Evolutionary conservation across 1,284 basidiomycete species (phyloP), one percentile per base, ranked within the genome.

Genomic region (Cystodermella granulosa): DNA sequence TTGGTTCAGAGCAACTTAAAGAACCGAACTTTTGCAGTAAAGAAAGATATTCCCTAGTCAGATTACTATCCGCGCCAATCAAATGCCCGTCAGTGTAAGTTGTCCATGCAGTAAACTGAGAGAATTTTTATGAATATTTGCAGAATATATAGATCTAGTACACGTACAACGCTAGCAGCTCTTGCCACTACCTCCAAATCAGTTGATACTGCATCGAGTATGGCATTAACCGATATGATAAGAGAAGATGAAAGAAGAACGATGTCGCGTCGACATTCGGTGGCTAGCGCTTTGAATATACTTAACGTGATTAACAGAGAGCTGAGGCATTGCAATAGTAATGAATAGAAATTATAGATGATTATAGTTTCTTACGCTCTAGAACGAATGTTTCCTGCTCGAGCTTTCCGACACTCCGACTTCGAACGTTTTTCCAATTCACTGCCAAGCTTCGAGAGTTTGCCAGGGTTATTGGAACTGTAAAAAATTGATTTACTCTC

Each of bases 141-240:
- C 20, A 41, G 16, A 31, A 11, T 14, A 37, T 18, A 14, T n/a
- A 37, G n/a, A n/a, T n/a, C n/a, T n/a, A n/a, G n/a, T n/a, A 20
- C 34, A 77, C 87, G 58, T 60, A 91, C 90, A 49, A 91, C 79
- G 58, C 79, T 86, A 7, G 91, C 90, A 5, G 88, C 83, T 55
- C 91, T 81, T 2, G 88, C 87, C 42, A 81, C 75, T 21, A 97
- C 80, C 63, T 97, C 95, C 23, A 94, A 68, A 63, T 98, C 94
- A 3, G 73, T 67, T 37, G 82, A 71, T 48, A 90, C 63, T 7
- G 76, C 68, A 49, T 74, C 63, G 47, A 98, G 72, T 0, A 86
- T 83, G 2, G 70, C 68, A 49, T 83, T 80, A 37, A 96, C 77
- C 34, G 86, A 84, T 16, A 80, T 73, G 44, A 96, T 73, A n/a